Conservation (phyloP, 768 basidiomycete genomes). For the Mycena filopes region DNA sequence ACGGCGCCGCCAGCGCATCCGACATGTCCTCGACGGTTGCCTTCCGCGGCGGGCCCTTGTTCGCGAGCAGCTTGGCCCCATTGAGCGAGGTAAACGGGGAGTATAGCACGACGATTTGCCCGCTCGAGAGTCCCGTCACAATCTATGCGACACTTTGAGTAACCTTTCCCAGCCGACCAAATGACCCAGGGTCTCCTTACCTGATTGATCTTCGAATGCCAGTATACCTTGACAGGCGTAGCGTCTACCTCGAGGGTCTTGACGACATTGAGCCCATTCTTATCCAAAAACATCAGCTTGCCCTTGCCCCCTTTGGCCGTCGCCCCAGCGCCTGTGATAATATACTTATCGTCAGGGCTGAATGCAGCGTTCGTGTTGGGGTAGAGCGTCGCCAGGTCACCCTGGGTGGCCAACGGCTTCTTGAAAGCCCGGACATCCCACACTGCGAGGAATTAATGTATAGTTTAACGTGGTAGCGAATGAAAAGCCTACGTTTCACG, state of each 20-base stretch:
- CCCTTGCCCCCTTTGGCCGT: constrained; percentile 75
- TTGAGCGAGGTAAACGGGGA: constrained; percentile 91
- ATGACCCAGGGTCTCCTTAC: constrained; percentile 50
- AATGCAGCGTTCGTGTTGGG: constrained; percentile 94
- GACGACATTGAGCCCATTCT: constrained; percentile 73
- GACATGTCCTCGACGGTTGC: constrained; percentile 90
- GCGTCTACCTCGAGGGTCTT: constrained; percentile 76
- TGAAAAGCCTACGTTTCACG: constrained; percentile 81
- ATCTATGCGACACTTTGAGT: constrained; percentile 62
- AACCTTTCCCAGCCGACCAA: constrained; percentile 8
- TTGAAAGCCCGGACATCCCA: constrained; percentile 96
- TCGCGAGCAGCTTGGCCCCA: constrained; percentile 89
- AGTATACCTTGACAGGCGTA: constrained; percentile 89
- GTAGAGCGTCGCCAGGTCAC: constrained; percentile 80
- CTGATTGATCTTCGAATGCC: constrained; percentile 99
- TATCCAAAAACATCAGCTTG: constrained; percentile 76
- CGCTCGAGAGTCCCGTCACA: constrained; percentile 87
- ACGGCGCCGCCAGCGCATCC: constrained; percentile 83
- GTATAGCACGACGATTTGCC: constrained; percentile 90
- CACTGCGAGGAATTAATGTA: constrained; percentile 57
- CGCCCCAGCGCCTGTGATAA: constrained; percentile 86
- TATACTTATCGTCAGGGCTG: constrained; percentile 91
- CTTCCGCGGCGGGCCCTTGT: constrained; percentile 87
- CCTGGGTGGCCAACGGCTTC: constrained; percentile 80
- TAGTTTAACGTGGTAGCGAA: constrained; percentile 5